A percentile compares a stretch with the other conserved stretches of the same genome.
Evolutionary conservation across 2,329 filamentous ascomycete genomes (phyloP).

Genomic region (Monilinia fructicola): DNA sequence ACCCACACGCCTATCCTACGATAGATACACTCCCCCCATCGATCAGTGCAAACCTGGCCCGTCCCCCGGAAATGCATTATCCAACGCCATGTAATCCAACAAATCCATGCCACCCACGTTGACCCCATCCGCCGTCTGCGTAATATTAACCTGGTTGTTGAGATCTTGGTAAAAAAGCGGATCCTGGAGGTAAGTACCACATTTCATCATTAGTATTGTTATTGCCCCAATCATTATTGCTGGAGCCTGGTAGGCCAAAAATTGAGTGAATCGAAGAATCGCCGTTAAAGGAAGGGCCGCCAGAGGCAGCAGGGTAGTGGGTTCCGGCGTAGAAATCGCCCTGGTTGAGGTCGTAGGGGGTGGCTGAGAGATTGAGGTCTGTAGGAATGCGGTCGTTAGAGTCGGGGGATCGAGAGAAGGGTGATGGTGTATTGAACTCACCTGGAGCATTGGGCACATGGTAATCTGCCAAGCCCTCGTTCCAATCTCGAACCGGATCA

Average conservation of each 20-base stretch:
- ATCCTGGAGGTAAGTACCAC: conserved; percentile 65
- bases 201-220: conserved; percentile 47
- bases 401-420: background rate
- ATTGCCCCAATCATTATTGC: conserved; percentile 34
- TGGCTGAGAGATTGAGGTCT: conserved; percentile 54
- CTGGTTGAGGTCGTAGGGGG: conserved; percentile 58
- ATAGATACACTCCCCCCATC: too few species aligned
- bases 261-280: conserved; percentile 34
- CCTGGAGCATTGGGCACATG: conserved; percentile 32
- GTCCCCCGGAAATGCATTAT: conserved; percentile 34
- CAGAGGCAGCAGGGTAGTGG: conserved; percentile 37
- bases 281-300: conserved; percentile 30
- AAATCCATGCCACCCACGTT: conserved; percentile 66
- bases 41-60: conserved; percentile 17
- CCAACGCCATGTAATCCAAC: conserved; percentile 68
- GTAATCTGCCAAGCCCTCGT: conserved; percentile 35
- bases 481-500: conserved; percentile 38
- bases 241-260: conserved; percentile 29
- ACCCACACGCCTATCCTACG: background rate
- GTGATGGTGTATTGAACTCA: conserved; percentile 24
- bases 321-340: conserved; percentile 54
- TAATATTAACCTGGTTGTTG: conserved; percentile 57
- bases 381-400: conserved; percentile 17
- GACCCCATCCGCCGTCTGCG: conserved; percentile 66
- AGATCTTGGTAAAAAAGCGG: conserved; percentile 67